Percentiles rank a stretch among this genome's conserved stretches.
phyloP scores from a whole-genome alignment of 1,139 yeast genomes.

The Hansenula sp. region DNA sequence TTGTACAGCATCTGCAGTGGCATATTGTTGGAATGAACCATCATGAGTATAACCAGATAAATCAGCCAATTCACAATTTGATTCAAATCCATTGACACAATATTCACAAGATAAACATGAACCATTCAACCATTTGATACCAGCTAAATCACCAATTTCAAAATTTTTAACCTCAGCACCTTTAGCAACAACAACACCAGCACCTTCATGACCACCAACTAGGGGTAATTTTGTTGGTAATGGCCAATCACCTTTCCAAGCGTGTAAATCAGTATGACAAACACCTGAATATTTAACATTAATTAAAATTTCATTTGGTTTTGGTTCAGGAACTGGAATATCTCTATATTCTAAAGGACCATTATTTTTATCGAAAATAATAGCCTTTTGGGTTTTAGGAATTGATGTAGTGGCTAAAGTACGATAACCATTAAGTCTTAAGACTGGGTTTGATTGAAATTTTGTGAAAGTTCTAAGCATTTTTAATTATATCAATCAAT shows the following conservation, averaged over 20 bases:
- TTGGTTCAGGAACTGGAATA: conserved; percentile 61
- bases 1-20: conserved; percentile 82
- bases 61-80: conserved; percentile 66
- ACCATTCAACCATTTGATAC: conserved; percentile 70
- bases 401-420: conserved; percentile 26
- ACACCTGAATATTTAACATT: conserved; percentile 66
- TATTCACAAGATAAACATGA: conserved; percentile 72
- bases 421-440: conserved; percentile 4
- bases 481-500: neutral
- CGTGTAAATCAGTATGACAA: conserved; percentile 68
- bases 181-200: conserved; percentile 74
- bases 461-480: conserved; percentile 11
- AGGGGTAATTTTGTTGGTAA: conserved; percentile 59
- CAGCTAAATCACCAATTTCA: conserved; percentile 74
- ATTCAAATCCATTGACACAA: conserved; percentile 65
- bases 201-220: conserved; percentile 87
- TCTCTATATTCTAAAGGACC: conserved; percentile 62
- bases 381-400: conserved; percentile 63
- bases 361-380: conserved; percentile 57
- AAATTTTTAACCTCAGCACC: conserved; percentile 68
- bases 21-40: conserved; percentile 83
- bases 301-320: conserved; percentile 55
- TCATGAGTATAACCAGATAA: conserved; percentile 79
- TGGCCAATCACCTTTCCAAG: conserved; percentile 76
- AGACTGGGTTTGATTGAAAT: conserved; percentile 5